Base-by-base conservation (phyloP, 1,284 basidiomycete genomes). In the Cryptococcus sp. region DNA sequence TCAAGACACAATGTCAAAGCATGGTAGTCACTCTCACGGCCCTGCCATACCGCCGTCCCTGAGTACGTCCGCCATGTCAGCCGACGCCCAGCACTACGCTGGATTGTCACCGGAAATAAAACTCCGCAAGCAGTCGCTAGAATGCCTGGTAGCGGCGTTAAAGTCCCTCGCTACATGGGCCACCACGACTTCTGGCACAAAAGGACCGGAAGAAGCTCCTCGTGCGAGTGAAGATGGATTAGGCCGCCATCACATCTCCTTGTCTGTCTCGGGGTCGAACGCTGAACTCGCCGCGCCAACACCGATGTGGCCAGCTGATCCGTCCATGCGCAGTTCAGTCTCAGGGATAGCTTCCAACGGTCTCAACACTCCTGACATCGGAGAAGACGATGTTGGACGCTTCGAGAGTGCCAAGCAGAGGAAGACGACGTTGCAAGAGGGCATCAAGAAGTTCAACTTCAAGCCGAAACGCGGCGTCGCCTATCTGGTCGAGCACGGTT, bases 371-470 rank as follows among this genome's bases (percentile, higher is more conserved):
- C 90, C 91, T 0, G 91, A 93, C 54, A 72, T 86, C 7, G 71
- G 63, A 22, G 69, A 80, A 53, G 96, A 99, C 73, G 96, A 99
- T 74, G 95, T 95, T 0, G 88, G 84, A 40, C 87, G 86, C 73
- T 98, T 99, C 69, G 96, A 99, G 81, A 94, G 85, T 66, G 96
- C 93, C 31, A 99, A 97, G 78, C 90, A 93, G 79, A 90, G 93
- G 81, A 99, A 99, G 82, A 99, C 91, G 39, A 93, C 90, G 1
- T 79, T 99, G 31, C 80, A 96, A 47, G 96, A 99, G 74, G 97
- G 95, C 31, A 91, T 99, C 76, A 93, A 89, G 78, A 93, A 93
- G 78, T 99, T 99, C 81, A 99, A 99, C 80, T 94, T 90, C 81
- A 99, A 98, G 80, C 94, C 96, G 13, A 97, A 96, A 79, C 84